A percentile compares a stretch with the other conserved stretches of the same genome.
phyloP scores from a whole-genome alignment of 116 monocot genomes.

The Posidonia oceanica region DNA sequence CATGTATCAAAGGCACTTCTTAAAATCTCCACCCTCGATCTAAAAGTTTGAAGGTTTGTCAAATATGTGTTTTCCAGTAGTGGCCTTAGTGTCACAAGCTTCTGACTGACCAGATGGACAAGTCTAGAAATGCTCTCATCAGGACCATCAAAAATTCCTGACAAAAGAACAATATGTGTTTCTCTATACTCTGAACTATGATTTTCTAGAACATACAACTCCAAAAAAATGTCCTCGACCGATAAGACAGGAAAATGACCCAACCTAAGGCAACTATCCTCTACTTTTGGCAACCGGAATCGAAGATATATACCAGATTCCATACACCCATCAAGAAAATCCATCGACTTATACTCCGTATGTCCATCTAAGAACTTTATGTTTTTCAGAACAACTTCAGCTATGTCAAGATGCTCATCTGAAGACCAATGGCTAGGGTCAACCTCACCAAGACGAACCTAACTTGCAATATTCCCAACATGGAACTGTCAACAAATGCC shows the following conservation, averaged over 20 bases:
- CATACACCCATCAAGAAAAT: conserved; percentile 8
- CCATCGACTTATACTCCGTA: conserved; percentile 15
- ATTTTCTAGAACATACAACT: conserved; percentile 30
- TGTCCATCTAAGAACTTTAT: conserved; percentile 32
- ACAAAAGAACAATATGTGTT: conserved; percentile 19
- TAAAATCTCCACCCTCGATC: conserved; percentile 62
- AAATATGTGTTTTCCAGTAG: conserved; percentile 20
- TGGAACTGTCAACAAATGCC: too few species aligned
- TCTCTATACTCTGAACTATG: conserved; percentile 9
- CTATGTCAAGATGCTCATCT: conserved; percentile 58
- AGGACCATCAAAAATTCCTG: conserved; percentile 88
- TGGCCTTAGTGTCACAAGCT: conserved; percentile 45
- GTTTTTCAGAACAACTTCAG: conserved; percentile 56
- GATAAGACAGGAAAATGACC: conserved; percentile 71
- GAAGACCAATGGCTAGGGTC: conserved; percentile 26
- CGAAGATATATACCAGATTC: conserved; percentile 33
- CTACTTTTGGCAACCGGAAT: conserved; percentile 32
- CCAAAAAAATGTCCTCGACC: conserved; percentile 39
- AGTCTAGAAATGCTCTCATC: conserved; percentile 70
- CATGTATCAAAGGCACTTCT: conserved; percentile 60
- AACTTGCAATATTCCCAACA: too few species aligned
- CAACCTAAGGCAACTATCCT: conserved; percentile 45
- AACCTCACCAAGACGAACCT: conserved; percentile 53
- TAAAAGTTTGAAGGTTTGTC: conserved; percentile 25
- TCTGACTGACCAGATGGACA: conserved; percentile 64